A percentile compares a stretch with the other conserved stretches of the same genome.
Conservation (phyloP, 129 eudicot genomes). For the Centaurea solstitialis region DNA sequence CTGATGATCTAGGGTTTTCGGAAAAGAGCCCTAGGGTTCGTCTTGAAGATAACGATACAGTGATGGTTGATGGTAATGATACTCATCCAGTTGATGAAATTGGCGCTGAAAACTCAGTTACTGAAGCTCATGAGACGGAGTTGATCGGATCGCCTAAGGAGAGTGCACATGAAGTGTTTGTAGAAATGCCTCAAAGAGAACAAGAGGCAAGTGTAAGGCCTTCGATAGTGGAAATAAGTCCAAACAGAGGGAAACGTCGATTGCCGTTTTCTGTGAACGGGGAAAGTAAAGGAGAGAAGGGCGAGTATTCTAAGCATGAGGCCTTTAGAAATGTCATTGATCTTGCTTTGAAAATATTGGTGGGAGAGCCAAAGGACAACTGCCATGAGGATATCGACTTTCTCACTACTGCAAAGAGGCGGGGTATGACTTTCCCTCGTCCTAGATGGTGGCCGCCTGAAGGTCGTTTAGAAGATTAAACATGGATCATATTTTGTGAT, state of each 20-base stretch:
- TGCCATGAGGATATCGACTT: conserved; percentile 30
- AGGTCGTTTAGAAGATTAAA: conserved; percentile 13
- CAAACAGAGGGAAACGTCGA: background rate
- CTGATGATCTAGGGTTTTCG: conserved; percentile 17
- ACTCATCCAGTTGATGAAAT: background rate
- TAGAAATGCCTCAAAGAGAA: conserved; percentile 14
- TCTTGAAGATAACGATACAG: background rate
- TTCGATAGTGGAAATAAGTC: background rate
- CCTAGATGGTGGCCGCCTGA: conserved; percentile 22
- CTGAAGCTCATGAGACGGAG: background rate
- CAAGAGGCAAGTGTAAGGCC: background rate
- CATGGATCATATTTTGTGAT: background rate
- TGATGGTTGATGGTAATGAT: background rate
- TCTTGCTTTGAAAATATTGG: conserved; percentile 7
- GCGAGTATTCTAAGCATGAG: background rate
- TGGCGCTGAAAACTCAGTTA: background rate
- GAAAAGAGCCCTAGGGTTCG: background rate
- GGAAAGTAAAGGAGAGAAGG: background rate
- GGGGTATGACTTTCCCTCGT: conserved; percentile 41
- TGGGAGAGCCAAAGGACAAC: background rate
- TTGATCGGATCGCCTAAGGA: background rate
- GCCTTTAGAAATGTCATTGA: background rate
- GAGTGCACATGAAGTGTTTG: conserved; percentile 15
- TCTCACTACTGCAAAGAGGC: conserved; percentile 48
- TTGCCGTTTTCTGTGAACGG: background rate